phyloP scores from a whole-genome alignment of 2,329 filamentous ascomycete genomes.

The Tolypocladium ophioglossoides region DNA sequence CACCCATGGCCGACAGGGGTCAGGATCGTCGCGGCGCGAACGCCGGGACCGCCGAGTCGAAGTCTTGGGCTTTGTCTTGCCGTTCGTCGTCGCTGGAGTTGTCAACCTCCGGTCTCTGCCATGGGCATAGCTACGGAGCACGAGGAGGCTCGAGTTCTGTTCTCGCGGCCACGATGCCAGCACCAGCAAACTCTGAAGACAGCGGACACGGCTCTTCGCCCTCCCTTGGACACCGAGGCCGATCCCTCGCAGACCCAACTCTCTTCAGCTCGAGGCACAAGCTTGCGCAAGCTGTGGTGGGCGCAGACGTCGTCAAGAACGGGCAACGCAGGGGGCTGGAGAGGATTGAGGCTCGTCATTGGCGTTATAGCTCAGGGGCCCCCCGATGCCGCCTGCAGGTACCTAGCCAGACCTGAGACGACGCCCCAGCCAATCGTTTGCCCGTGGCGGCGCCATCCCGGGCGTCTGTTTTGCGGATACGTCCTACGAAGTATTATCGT shows the following conservation, averaged over 20 bases:
- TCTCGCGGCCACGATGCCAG: too few species aligned
- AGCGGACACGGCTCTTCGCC: neutral
- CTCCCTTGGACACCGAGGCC: too few species aligned
- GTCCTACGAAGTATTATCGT: too few species aligned
- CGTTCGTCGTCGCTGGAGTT: neutral
- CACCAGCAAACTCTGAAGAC: too few species aligned
- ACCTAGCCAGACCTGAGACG: constrained; percentile 19
- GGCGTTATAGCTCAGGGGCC: constrained; percentile 4
- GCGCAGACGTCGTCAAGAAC: neutral
- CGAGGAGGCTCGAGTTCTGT: too few species aligned
- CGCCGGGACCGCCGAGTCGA: neutral
- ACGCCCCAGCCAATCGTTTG: constrained; percentile 18
- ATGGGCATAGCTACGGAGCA: too few species aligned
- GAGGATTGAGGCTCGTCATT: neutral
- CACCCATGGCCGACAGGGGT: neutral
- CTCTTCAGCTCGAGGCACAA: neutral
- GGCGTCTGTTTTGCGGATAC: too few species aligned
- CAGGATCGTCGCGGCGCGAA: neutral
- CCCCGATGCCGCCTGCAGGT: constrained; percentile 11
- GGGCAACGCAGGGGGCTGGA: neutral
- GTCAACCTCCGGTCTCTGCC: too few species aligned
- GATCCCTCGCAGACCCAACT: neutral
- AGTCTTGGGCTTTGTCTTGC: neutral
- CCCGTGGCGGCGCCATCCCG: constrained; percentile 3
- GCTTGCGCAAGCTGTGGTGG: neutral